Percentiles rank a stretch among this genome's conserved stretches.
phyloP scores from a whole-genome alignment of 805 yeast genomes.

The Barnettozyma siamensis region DNA sequence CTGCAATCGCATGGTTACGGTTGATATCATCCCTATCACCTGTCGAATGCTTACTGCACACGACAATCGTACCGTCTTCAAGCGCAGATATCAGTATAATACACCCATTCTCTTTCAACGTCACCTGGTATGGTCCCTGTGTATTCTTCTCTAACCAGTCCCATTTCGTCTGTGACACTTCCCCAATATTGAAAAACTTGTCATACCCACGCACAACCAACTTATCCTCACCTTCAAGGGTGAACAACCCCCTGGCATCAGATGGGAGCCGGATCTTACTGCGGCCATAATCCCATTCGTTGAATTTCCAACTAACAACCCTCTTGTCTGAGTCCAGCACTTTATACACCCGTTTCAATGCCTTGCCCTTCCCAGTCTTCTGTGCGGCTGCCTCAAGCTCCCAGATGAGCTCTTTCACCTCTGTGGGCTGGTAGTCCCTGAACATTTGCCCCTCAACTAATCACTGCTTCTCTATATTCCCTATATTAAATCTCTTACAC shows the following conservation, averaged over 20 bases:
- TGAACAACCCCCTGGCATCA: slow-evolving; percentile 82
- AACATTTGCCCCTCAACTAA: slow-evolving; percentile 3
- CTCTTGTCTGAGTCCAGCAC: slow-evolving; percentile 22
- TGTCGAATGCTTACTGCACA: slow-evolving; percentile 87
- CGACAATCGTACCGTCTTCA: slow-evolving; percentile 68
- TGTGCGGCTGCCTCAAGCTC: slow-evolving; percentile 13
- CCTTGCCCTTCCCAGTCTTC: slow-evolving; percentile 26
- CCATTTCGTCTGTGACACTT: slow-evolving; percentile 49
- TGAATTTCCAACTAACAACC: slow-evolving; percentile 69
- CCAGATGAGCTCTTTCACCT: slow-evolving; percentile 8
- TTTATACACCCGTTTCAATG: slow-evolving; percentile 25
- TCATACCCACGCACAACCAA: slow-evolving; percentile 87
- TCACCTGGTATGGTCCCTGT: slow-evolving; percentile 71
- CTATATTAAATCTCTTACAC: too few species aligned
- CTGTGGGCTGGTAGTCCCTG: slow-evolving; percentile 9
- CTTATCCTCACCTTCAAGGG: slow-evolving; percentile 27
- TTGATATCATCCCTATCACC: slow-evolving; percentile 53
- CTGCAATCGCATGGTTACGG: slow-evolving; percentile 72
- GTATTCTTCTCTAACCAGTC: slow-evolving; percentile 41
- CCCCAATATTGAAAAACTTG: slow-evolving; percentile 84
- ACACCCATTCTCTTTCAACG: slow-evolving; percentile 92
- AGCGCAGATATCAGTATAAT: slow-evolving; percentile 78
- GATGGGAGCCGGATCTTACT: slow-evolving; percentile 53
- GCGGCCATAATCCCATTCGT: slow-evolving; percentile 81
- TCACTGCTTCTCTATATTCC: too few species aligned